phyloP scores from a whole-genome alignment of 306 rosid genomes.

The Pyrus betulifolia region DNA sequence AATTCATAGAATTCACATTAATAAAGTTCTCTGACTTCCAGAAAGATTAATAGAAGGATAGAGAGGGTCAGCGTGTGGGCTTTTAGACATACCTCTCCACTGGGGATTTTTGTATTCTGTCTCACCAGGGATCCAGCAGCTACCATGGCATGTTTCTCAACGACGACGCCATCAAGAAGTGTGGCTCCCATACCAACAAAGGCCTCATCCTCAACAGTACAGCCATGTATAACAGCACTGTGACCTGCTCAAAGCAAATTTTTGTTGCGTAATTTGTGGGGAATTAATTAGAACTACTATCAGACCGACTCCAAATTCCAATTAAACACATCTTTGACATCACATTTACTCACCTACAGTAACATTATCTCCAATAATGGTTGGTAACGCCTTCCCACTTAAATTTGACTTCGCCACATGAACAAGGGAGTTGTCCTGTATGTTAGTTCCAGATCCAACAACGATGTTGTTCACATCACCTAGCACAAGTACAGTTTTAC shows the following conservation, averaged over 20 bases:
- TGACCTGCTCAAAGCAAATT: slow-evolving; percentile 52
- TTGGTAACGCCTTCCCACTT: slow-evolving; percentile 85
- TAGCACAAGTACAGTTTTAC: slow-evolving; percentile 1
- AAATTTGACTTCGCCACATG: slow-evolving; percentile 84
- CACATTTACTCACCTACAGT: slow-evolving; percentile 69
- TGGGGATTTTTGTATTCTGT: slow-evolving; percentile 89
- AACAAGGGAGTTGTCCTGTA: slow-evolving; percentile 93
- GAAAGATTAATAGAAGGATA: not conserved
- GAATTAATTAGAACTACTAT: slow-evolving; percentile 2
- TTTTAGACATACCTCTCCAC: slow-evolving; percentile 70
- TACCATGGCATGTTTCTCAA: slow-evolving; percentile 92
- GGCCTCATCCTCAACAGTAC: slow-evolving; percentile 95
- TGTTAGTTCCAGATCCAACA: slow-evolving; percentile 83
- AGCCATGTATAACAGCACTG: slow-evolving; percentile 86
- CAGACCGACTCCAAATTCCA: not conserved
- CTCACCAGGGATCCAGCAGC: slow-evolving; percentile 94
- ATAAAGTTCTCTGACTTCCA: not conserved
- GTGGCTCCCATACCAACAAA: slow-evolving; percentile 97
- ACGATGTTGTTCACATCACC: slow-evolving; percentile 89
- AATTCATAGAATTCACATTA: not conserved
- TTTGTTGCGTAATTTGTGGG: slow-evolving; percentile 4
- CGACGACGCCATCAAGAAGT: slow-evolving; percentile 77
- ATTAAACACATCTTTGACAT: not conserved
- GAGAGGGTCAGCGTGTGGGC: not conserved
- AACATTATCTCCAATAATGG: slow-evolving; percentile 81